Evolutionary conservation across 129 eudicot species (phyloP), one percentile per base, ranked within the genome.

Genomic region (Artemisia argyi): DNA sequence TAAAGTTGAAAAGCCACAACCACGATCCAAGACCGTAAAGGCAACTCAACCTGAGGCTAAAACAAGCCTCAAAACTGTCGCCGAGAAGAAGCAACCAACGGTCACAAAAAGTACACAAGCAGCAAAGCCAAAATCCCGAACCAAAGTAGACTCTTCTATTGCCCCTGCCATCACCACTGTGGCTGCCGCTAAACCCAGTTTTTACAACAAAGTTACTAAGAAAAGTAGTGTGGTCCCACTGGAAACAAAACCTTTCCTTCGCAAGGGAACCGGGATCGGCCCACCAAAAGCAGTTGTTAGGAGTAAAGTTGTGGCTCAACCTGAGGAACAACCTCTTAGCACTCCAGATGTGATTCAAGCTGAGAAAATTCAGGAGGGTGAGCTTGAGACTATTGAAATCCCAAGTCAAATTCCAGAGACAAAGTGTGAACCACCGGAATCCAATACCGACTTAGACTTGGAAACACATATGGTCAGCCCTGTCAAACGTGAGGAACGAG

Each of bases 201-300:
- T 87, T 50, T 85, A 84, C 57, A 87, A 77, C 86, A 94, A 88
- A 85, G 92, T 87, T 65, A 85, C 96, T 18, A 93, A 81, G 86
- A 94, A 86, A 81, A 78, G 97, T 74, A 94, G 96, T 81, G 97
- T 94, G 71, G 99, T 94, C 67, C 99, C 99, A 53, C 67, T 94
- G 80, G 97, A 94, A 81, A 75, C 96, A 1, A 94, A 90, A 84
- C 96, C 99, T 55, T 84, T 86, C 77, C 85, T 83, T 10, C 93
- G 96, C 11, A 94, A 90, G 74, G 96, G 92, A 65, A 80, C 99
- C 2, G 81, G 88, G 59, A 71, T 73, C 26, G 83, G 83, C 22
- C 83, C 94, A n/a, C 83, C 95, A 11, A 39, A 39, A 39, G 82
- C 65, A 64, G 81, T 75, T n/a, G 78, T 72, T 61, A 89, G 79